Percentiles rank a stretch among this genome's conserved stretches.
These are phyloP conservation scores for Stylosanthes scabra DNA, from an alignment of 331 rosid genomes.

Conservation along the genomic window DNA sequence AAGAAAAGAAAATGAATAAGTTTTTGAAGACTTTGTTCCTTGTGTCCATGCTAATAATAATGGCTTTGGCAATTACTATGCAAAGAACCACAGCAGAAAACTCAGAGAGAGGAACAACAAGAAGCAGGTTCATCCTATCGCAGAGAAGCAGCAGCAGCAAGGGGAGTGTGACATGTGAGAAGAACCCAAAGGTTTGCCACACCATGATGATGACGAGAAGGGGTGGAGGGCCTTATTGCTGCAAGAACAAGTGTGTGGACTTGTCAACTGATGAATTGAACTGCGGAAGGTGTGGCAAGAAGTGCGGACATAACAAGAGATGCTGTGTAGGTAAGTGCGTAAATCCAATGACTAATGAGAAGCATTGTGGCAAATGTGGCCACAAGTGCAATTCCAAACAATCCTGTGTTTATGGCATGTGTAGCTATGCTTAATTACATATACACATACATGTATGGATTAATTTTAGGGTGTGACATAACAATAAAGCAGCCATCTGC, in stretches of 20 bases:
- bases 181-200: constrained; percentile 54
- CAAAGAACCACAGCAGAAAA: neutral
- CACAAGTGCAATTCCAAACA: constrained; percentile 53
- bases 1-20: constrained; percentile 34
- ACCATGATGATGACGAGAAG: constrained; percentile 22
- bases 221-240: constrained; percentile 56
- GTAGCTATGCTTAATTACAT: constrained; percentile 60
- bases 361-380: constrained; percentile 67
- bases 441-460: neutral
- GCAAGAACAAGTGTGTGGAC: constrained; percentile 63
- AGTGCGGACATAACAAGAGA: constrained; percentile 55
- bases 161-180: constrained; percentile 45
- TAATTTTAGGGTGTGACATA: neutral
- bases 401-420: constrained; percentile 63
- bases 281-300: constrained; percentile 76
- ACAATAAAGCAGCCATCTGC: constrained; percentile 33
- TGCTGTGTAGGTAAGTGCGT: constrained; percentile 73
- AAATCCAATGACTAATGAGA: constrained; percentile 48
- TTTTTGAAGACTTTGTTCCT: constrained; percentile 41
- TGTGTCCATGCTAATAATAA: constrained; percentile 34
- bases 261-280: constrained; percentile 45
- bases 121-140: constrained; percentile 44
- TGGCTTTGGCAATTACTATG: constrained; percentile 26
- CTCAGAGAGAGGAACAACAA: constrained; percentile 33
- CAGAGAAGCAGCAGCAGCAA: neutral